Conservation (phyloP, 208 protist genomes). For the Leptomonas pyrrhocoris region DNA sequence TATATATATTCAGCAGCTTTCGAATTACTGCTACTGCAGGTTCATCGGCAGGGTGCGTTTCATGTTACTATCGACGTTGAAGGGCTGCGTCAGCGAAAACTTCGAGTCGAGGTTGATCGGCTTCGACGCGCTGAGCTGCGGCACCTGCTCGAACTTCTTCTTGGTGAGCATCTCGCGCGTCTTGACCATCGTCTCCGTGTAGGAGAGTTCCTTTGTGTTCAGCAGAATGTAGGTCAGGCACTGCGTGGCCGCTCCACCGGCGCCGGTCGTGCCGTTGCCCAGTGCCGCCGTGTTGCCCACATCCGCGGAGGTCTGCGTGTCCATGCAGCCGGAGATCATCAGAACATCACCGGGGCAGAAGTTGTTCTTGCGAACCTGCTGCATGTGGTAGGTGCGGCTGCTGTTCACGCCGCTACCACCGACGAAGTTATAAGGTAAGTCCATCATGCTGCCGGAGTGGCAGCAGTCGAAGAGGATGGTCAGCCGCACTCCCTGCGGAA, state of each 20-base stretch:
- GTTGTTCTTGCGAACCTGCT: constrained; percentile 66
- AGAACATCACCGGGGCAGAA: constrained; percentile 84
- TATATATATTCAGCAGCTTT: background rate
- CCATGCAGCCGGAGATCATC: constrained; percentile 89
- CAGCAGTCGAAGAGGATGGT: constrained; percentile 95
- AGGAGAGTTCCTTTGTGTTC: constrained; percentile 73
- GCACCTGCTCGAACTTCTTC: constrained; percentile 83
- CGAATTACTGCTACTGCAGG: background rate
- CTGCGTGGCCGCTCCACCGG: constrained; percentile 69
- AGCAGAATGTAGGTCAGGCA: constrained; percentile 72
- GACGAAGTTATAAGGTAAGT: constrained; percentile 88
- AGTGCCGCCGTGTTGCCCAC: constrained; percentile 38
- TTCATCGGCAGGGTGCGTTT: constrained; percentile 31
- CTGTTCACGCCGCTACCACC: too few relatives aligned
- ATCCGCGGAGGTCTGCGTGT: constrained; percentile 79
- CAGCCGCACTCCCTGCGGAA: constrained; percentile 84
- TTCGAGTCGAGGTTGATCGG: constrained; percentile 86
- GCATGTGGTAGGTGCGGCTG: constrained; percentile 46
- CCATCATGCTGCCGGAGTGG: constrained; percentile 89
- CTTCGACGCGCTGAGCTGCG: constrained; percentile 90
- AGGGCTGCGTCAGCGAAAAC: constrained; percentile 74
- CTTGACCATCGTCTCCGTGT: constrained; percentile 82
- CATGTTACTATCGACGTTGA: constrained; percentile 37
- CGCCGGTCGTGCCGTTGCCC: constrained; percentile 45
- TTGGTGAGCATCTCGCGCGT: constrained; percentile 71